Evolutionary conservation across 164 flowering plant species (phyloP), one percentile per base, ranked within the genome.

Genomic region (Annona cherimola): DNA sequence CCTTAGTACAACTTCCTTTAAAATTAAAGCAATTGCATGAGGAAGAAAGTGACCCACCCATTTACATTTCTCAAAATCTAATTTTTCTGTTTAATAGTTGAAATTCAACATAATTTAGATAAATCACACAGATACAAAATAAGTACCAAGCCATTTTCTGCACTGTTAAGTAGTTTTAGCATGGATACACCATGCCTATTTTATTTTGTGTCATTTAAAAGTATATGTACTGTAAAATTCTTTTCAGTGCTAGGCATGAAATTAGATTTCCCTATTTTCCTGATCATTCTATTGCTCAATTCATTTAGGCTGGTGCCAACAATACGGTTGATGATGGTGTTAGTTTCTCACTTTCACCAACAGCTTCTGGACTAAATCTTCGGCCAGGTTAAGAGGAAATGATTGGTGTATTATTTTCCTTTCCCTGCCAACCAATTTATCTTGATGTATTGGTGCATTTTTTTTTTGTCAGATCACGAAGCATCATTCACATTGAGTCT

Each of bases 401-500:
- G 57, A 46, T 57, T 63, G 19, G 39, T 26, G 60, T 63, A 39
- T 54, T 16, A 54, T 64, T 7, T 41, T 8, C 50, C 8, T 50
- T 50, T 50, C n/a, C 9, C 69, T 41, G 43, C n/a, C 16, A 14
- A 57, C 39, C 42, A 60, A 41, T 2, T 69, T 41, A 4, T 45
- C 69, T 66, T 6, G 44, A 44, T 54, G 7, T 35, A 9, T 64
- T 64, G 16, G 40, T 64, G 3, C 19, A 7, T n/a, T 7, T 4
- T 3, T 9, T 5, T 63, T 71, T 76, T 72, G 18, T 61, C 85
- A 94, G 99, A 86, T 43, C 79, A 76, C 73, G 94, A 90, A 83
- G 88, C 86, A 60, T 96, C 98, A 46, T 91, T 93, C 83, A 84
- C 85, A 19, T 80, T 96, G 81, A 88, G 85, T 80, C 92, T 95